phyloP scores from a whole-genome alignment of 2,329 filamentous ascomycete genomes.

The Boeremia lycopersici region DNA sequence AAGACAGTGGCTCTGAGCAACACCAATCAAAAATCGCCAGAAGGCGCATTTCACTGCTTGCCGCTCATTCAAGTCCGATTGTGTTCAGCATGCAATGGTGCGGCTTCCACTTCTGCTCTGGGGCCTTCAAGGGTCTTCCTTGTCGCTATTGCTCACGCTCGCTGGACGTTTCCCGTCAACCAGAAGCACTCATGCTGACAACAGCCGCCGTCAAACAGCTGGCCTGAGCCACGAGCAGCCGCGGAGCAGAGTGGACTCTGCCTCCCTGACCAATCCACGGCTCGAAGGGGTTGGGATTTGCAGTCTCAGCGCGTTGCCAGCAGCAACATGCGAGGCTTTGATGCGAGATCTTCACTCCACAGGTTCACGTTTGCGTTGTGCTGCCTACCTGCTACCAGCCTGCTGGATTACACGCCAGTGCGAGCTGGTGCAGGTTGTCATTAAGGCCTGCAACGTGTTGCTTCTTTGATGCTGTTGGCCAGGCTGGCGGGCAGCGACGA shows the following conservation, averaged over 20 bases:
- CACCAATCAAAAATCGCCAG: slow-evolving; percentile 18
- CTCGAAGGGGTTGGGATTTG: slow-evolving; percentile 34
- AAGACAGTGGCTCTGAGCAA: slow-evolving; percentile 6
- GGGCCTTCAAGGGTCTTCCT: slow-evolving; percentile 13
- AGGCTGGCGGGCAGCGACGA: neutral
- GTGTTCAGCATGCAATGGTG: neutral
- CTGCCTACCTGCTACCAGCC: slow-evolving; percentile 25
- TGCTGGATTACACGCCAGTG: slow-evolving; percentile 28
- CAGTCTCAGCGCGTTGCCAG: slow-evolving; percentile 33
- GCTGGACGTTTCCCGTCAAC: neutral
- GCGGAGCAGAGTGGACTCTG: slow-evolving; percentile 11
- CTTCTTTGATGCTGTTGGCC: neutral
- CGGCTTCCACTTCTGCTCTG: neutral
- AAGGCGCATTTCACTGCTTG: neutral
- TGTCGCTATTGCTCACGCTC: neutral
- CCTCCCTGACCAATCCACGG: slow-evolving; percentile 23
- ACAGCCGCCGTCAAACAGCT: slow-evolving; percentile 1
- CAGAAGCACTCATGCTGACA: neutral
- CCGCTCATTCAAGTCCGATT: neutral
- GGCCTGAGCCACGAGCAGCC: slow-evolving; percentile 2
- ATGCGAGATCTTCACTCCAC: slow-evolving; percentile 18
- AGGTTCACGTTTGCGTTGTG: slow-evolving; percentile 20
- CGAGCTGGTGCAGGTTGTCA: slow-evolving; percentile 14
- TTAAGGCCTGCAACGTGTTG: neutral
- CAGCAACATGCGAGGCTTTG: slow-evolving; percentile 25